Evolutionary conservation across 2,329 filamentous ascomycete species (phyloP).

Genomic region (Aureobasidium sp.): DNA sequence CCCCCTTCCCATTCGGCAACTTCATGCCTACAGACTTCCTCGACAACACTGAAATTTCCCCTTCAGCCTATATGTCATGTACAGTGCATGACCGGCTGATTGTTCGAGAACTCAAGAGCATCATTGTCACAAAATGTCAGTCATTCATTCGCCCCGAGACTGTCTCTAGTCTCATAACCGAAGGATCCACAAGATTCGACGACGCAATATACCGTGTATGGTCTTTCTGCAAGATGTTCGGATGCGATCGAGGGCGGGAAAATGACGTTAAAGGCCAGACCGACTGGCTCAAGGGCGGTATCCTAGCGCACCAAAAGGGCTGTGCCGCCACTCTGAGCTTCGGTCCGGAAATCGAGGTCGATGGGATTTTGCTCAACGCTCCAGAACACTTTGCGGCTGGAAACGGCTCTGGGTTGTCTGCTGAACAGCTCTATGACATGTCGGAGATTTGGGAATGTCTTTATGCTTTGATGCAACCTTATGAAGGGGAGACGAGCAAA

Average conservation of each 20-base stretch:
- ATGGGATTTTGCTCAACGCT: constrained; percentile 48
- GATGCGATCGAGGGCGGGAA: constrained; percentile 50
- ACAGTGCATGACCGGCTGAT: constrained; percentile 48
- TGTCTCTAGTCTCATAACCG: constrained; percentile 45
- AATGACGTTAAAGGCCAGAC: constrained; percentile 54
- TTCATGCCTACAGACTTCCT: constrained; percentile 26
- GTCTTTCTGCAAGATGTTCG: constrained; percentile 60
- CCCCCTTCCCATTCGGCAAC: constrained; percentile 34
- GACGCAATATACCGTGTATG: constrained; percentile 60
- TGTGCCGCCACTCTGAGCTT: constrained; percentile 42
- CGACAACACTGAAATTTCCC: constrained; percentile 43
- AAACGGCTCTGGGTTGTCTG: constrained; percentile 48
- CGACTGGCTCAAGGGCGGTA: constrained; percentile 56
- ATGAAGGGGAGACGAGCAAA: constrained; percentile 48
- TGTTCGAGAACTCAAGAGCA: constrained; percentile 47
- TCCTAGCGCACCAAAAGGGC: constrained; percentile 42
- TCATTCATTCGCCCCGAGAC: constrained; percentile 52
- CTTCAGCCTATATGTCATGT: constrained; percentile 45
- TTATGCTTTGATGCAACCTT: constrained; percentile 47
- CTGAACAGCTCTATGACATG: constrained; percentile 56
- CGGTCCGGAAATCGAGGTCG: constrained; percentile 42
- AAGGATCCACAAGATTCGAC: constrained; percentile 46
- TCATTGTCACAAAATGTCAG: constrained; percentile 51
- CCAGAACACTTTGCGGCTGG: constrained; percentile 53
- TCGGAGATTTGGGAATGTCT: constrained; percentile 59